Conservation (phyloP, 1,284 basidiomycete species). For the Singerocomus inundabilis region DNA sequence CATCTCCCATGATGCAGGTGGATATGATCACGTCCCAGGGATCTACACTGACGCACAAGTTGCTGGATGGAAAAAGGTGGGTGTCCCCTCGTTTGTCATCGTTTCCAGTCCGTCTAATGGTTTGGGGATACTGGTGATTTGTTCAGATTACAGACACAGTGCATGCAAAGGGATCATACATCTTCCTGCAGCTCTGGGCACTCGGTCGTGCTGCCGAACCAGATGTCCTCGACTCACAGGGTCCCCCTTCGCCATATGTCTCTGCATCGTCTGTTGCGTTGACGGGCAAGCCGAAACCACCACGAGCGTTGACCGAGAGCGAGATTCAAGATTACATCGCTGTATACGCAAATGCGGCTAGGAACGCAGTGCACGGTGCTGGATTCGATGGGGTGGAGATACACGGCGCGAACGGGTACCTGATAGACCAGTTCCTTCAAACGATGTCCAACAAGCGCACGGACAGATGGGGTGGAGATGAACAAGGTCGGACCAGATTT, state of each 20-base stretch:
- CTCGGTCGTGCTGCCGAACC: conserved; percentile 37
- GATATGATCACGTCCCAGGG: conserved; percentile 24
- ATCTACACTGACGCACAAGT: conserved; percentile 26
- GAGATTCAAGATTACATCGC: conserved; percentile 20
- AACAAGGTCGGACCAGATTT: conserved; percentile 51
- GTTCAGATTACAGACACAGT: conserved; percentile 38
- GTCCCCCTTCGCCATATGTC: conserved; percentile 30
- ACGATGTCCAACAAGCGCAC: conserved; percentile 43
- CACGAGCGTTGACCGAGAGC: conserved; percentile 33
- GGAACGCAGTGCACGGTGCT: too few species aligned
- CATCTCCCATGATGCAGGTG: conserved; percentile 30
- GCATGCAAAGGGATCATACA: conserved; percentile 40
- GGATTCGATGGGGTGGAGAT: conserved; percentile 23
- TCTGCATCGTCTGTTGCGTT: conserved; percentile 45
- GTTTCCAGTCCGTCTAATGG: not conserved
- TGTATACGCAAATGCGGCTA: too few species aligned
- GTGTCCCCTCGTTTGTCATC: not conserved
- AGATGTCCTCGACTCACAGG: conserved; percentile 25
- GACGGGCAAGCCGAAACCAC: conserved; percentile 6
- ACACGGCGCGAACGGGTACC: conserved; percentile 18
- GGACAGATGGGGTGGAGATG: conserved; percentile 55
- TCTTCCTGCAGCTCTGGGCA: conserved; percentile 45
- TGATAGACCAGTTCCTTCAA: conserved; percentile 34
- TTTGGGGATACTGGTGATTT: not conserved
- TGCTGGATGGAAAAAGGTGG: conserved; percentile 26